Evolutionary conservation across 2,329 filamentous ascomycete species (phyloP), one percentile per base, ranked within the genome.

Genomic region (Ramichloridium luteum): DNA sequence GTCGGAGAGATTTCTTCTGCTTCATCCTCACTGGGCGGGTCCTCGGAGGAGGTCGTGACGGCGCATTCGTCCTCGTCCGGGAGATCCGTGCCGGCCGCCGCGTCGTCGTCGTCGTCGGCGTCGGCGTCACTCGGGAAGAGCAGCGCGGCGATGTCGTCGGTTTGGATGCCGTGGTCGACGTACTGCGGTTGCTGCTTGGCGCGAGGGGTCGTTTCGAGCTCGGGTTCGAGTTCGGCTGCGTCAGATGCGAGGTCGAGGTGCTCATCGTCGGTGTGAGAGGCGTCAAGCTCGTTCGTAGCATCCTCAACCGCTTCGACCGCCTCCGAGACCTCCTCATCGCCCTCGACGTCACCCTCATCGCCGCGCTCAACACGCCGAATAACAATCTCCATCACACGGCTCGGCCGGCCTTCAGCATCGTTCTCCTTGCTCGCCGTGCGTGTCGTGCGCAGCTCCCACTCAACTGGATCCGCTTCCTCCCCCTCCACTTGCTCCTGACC

Each of bases 11-110:
- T n/a, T n/a, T 40, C 35, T 16, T 40, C 39, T 25, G 38, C 37
- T 13, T 41, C 36, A n/a, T 30, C 34, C 20, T 38, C 37, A 22
- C 45, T 29, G 23, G 37, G 39, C 12, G 37, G 37, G 13, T 36
- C 36, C 8, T 45, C 36, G 8, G 36, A 26, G 13, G 41, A 49
- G 11, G 41, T 48, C 13, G 44, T 47, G 36, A 49, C 45, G 32
- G 46, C 45, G 36, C 42, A 47, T 13, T 46, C 45, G 13, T 47
- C 40, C n/a, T 38, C 43, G 4, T 41, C 31, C 16, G 34, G 35
- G 11, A 28, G 29, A 9, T 37, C 31, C 10, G 33, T 34, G 29
- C 39, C 40, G 10, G 34, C 41, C 9, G 38, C 38, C 13, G 25
- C 32, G 5, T 36, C 38, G 11, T 36, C 32, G 16, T 37, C n/a